These are phyloP conservation scores for Erythrophleum fordii DNA, from an alignment of 306 rosid genomes.

Conservation along the genomic window DNA sequence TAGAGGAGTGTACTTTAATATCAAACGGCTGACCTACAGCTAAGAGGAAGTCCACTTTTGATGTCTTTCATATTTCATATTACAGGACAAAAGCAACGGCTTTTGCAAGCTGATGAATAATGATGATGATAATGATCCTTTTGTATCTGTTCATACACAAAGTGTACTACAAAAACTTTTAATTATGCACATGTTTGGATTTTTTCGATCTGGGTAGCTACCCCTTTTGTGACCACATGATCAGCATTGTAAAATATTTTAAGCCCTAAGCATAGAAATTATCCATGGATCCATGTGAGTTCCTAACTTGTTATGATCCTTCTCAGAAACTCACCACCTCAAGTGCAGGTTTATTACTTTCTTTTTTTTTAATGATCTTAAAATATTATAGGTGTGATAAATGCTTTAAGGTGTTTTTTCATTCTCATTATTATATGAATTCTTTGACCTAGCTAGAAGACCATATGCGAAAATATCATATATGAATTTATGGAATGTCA, in stretches of 20 bases:
- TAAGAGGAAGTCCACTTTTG: slow-evolving; percentile 26
- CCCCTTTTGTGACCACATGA: slow-evolving; percentile 22
- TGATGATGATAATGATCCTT: too few species aligned
- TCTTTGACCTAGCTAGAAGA: too few species aligned
- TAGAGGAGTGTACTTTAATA: slow-evolving; percentile 3
- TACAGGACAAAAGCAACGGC: slow-evolving; percentile 40
- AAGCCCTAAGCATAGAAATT: neutral
- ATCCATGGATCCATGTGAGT: slow-evolving; percentile 11
- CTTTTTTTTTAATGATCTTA: too few species aligned
- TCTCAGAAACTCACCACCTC: slow-evolving; percentile 22
- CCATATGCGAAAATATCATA: too few species aligned
- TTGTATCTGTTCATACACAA: too few species aligned
- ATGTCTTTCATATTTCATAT: too few species aligned
- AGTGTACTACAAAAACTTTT: neutral
- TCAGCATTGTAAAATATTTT: neutral
- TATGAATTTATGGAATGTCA: too few species aligned
- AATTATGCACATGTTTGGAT: neutral
- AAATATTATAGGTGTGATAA: too few species aligned
- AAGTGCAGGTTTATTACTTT: neutral
- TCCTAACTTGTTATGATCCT: slow-evolving; percentile 5
- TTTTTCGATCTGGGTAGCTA: neutral
- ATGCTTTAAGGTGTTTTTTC: too few species aligned
- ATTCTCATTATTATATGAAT: too few species aligned
- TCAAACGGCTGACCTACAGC: slow-evolving; percentile 40
- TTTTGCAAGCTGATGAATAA: neutral